Conservation (phyloP, 169 alveolate species). For the Babesia caballi region DNA sequence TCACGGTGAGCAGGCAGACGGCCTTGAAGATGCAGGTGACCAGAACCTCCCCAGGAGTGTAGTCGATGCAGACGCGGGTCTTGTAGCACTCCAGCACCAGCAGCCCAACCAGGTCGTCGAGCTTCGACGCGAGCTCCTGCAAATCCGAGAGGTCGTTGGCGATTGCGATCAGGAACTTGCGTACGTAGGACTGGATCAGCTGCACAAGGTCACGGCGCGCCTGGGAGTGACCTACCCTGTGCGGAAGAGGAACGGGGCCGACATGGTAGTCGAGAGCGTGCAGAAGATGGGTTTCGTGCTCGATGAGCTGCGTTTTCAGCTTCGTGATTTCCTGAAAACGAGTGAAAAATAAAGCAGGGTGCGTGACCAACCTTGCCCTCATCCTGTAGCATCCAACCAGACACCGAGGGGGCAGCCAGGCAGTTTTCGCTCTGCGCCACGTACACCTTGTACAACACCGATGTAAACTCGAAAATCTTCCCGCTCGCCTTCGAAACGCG, state of each 20-base stretch:
- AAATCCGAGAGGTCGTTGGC: constrained; percentile 28
- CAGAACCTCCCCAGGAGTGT: constrained; percentile 48
- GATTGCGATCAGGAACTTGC: constrained; percentile 42
- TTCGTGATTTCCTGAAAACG: constrained; percentile 33
- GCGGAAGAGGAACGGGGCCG: constrained; percentile 61
- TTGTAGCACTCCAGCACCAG: constrained; percentile 59
- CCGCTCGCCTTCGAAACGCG: constrained; percentile 29
- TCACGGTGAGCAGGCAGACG: constrained; percentile 23
- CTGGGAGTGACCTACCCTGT: constrained; percentile 23
- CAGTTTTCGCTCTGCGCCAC: constrained; percentile 32
- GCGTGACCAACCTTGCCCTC: constrained; percentile 54
- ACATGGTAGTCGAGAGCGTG: constrained; percentile 56
- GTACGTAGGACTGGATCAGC: constrained; percentile 38
- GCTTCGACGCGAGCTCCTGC: constrained; percentile 25
- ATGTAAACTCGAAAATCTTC: constrained; percentile 43
- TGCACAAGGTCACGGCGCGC: not conserved
- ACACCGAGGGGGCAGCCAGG: constrained; percentile 19
- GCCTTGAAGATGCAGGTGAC: constrained; percentile 48
- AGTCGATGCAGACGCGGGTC: constrained; percentile 52
- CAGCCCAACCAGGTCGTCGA: constrained; percentile 28
- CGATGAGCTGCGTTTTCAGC: constrained; percentile 45
- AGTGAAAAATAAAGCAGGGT: not conserved
- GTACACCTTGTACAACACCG: constrained; percentile 45
- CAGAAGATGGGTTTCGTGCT: constrained; percentile 41
- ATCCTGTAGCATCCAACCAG: constrained; percentile 65